Conservation (phyloP, 179 eudicot genomes). For the Camellia oleifera region DNA sequence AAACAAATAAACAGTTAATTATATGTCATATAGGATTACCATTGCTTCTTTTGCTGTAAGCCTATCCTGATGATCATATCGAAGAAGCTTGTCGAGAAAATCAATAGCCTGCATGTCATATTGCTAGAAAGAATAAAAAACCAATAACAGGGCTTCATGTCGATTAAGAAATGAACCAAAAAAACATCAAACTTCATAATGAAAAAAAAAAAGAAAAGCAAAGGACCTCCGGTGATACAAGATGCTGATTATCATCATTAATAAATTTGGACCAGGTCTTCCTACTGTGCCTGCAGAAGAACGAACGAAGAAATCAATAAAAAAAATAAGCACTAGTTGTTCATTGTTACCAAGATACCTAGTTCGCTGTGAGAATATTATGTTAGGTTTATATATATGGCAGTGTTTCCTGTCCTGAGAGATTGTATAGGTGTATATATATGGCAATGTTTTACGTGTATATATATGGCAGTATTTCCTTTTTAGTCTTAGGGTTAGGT, state of each 20-base stretch:
- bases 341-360: not conserved
- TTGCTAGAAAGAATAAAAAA: not conserved
- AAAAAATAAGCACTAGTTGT: not conserved
- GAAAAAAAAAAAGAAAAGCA: not conserved
- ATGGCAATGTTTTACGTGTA: too few relatives aligned
- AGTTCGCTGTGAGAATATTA: not conserved
- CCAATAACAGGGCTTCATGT: not conserved
- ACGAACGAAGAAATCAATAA: slow-evolving; percentile 3
- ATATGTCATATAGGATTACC: slow-evolving; percentile 37
- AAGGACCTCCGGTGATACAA: slow-evolving; percentile 85
- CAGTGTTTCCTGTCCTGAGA: too few relatives aligned
- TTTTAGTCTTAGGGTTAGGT: too few relatives aligned
- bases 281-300: slow-evolving; percentile 77
- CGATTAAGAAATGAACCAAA: not conserved
- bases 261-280: slow-evolving; percentile 96
- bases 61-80: slow-evolving; percentile 96
- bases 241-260: slow-evolving; percentile 86
- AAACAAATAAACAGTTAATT: not conserved
- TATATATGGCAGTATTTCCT: too few relatives aligned
- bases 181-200: not conserved
- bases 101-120: slow-evolving; percentile 67
- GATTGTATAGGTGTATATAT: too few relatives aligned
- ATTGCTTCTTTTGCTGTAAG: slow-evolving; percentile 97
- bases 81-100: slow-evolving; percentile 93
- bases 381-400: not conserved